These are phyloP conservation scores for Striga hermonthica DNA, from an alignment of 305 asterid species.

Conservation along the genomic window DNA sequence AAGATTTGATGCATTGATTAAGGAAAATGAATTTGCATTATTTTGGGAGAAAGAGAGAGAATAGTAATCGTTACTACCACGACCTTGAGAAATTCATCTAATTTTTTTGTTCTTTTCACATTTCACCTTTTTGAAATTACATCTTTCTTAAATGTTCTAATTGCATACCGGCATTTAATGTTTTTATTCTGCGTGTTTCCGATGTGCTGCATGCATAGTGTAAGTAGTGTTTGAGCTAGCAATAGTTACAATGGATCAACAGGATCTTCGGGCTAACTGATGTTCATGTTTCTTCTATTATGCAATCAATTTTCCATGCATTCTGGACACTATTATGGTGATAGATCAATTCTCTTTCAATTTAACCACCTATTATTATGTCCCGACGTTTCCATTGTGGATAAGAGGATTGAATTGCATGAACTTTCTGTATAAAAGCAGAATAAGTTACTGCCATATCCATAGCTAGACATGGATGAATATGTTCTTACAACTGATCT, in stretches of 20 bases:
- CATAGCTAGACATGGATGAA: too few relatives aligned
- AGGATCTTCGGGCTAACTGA: background rate
- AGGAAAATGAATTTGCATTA: conserved; percentile 2
- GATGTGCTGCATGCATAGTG: background rate
- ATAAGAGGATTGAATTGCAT: background rate
- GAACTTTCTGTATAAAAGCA: too few relatives aligned
- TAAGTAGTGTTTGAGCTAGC: background rate
- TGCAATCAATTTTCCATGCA: background rate
- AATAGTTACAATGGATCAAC: background rate
- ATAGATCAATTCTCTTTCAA: background rate
- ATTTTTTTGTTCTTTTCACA: background rate
- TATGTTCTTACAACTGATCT: background rate
- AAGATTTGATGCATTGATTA: background rate
- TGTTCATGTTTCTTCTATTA: conserved; percentile 4
- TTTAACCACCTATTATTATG: background rate
- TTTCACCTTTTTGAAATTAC: background rate
- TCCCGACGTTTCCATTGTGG: background rate
- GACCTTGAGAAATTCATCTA: background rate
- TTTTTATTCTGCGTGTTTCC: background rate
- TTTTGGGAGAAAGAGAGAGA: conserved; percentile 1
- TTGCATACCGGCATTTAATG: background rate
- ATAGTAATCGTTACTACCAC: background rate
- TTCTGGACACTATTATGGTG: background rate
- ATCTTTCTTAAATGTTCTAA: background rate
- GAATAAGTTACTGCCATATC: too few relatives aligned